phyloP scores from a whole-genome alignment of 805 yeast genomes.

The Saturnispora kantuleensis region DNA sequence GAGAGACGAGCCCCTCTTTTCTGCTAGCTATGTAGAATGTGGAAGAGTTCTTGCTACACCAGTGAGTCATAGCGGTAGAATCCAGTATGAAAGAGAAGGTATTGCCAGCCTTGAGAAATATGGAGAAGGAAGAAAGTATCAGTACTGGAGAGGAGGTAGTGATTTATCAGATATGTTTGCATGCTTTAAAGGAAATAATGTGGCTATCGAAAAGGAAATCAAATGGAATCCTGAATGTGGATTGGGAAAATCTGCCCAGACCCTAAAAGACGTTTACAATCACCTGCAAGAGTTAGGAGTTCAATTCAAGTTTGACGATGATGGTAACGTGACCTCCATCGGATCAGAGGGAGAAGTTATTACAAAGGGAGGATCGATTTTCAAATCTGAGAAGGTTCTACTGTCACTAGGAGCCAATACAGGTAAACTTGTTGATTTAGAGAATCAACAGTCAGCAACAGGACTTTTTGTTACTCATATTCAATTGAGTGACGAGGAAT shows the following conservation, averaged over 20 bases:
- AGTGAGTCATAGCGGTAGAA: constrained; percentile 23
- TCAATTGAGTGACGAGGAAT: constrained; percentile 29
- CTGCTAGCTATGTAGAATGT: constrained; percentile 27
- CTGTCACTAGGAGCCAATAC: constrained; percentile 33
- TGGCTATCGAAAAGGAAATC: constrained; percentile 12
- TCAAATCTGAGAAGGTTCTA: constrained; percentile 23
- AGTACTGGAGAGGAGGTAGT: constrained; percentile 22
- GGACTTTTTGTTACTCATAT: constrained; percentile 33
- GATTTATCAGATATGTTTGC: constrained; percentile 16
- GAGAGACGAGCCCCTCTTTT: constrained; percentile 26
- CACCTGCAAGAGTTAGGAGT: constrained; percentile 23
- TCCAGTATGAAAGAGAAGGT: constrained; percentile 29
- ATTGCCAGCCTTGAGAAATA: constrained; percentile 23
- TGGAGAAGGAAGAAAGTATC: constrained; percentile 21
- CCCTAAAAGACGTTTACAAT: constrained; percentile 25
- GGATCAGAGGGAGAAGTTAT: constrained; percentile 7
- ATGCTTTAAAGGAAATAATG: constrained; percentile 11
- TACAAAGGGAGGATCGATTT: constrained; percentile 15
- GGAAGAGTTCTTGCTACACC: constrained; percentile 33
- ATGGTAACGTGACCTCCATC: constrained; percentile 16
- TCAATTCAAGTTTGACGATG: constrained; percentile 24
- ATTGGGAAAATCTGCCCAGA: constrained; percentile 29
- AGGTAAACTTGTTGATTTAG: constrained; percentile 27
- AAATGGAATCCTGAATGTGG: constrained; percentile 34
- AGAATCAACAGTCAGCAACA: constrained; percentile 28